Evolutionary conservation across 2,329 filamentous ascomycete genomes (phyloP), one percentile per base, ranked within the genome.

Genomic region (Pseudogymnoascus sp.): DNA sequence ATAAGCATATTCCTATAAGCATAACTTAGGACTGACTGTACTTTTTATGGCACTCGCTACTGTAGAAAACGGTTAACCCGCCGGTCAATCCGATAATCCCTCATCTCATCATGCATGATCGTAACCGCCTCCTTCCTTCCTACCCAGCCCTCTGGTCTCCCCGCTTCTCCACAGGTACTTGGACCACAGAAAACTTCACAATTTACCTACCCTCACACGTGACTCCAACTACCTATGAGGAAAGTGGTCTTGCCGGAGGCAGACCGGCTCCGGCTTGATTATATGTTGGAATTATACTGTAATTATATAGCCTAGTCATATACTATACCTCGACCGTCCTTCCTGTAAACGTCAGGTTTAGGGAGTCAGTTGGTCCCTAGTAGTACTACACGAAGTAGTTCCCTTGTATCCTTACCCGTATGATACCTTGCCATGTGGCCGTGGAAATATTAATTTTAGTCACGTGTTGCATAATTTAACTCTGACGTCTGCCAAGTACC

Each of bases 401-500:
- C 26, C 17, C 8, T 7, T 2, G 26, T 17, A 31, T 26, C 26
- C 15, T 19, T 17, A 6, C 9, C 28, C 28, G 9, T 3, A 11
- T n/a, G n/a, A n/a, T n/a, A n/a, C n/a, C n/a, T n/a, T n/a, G n/a
- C 4, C 10, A 11, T 33, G 31, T 33, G 31, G 31, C 31, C 31
- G 19, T 44, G 19, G 8, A 13, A 31, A 19, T 53, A 53, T 19
- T 31, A n/a, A 11, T 31, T 31, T 5, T 17, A 31, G 4, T 53
- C 47, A 53, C 26, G 47, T 53, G 47, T 3, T 15, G 8, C 13
- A 19, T 5, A 13, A 13, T 31, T 53, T 53, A 31, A 53, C 47
- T 53, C 47, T 53, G 47, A 53, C 47, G 47, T 53, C 47, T 53
- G 26, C 47, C 47, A 53, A 53, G 47, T 53, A n/a, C 15, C 47